Evolutionary conservation across 1,284 basidiomycete species (phyloP).

Genomic region (Leccinum brunneo-olivaceum): DNA sequence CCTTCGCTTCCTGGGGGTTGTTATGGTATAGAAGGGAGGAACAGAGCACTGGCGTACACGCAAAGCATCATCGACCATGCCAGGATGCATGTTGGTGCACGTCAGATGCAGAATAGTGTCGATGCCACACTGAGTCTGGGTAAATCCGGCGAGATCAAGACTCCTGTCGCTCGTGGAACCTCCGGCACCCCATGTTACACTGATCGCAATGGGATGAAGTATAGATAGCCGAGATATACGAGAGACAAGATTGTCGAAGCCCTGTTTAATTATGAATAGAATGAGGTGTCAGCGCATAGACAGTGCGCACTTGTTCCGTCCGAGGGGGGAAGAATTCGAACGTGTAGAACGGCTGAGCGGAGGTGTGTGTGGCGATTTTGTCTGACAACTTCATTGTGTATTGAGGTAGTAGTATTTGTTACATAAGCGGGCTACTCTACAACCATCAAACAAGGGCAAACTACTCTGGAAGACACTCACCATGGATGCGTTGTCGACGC

Average conservation of each 20-base stretch:
- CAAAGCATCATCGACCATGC: constrained; percentile 80
- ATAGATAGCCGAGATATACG: constrained; percentile 71
- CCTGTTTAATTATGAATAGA: constrained; percentile 39
- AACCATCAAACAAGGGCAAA: constrained; percentile 22
- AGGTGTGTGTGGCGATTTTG: constrained; percentile 45
- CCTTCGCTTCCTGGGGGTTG: constrained; percentile 67
- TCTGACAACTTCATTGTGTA: constrained; percentile 61
- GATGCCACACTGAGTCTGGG: constrained; percentile 63
- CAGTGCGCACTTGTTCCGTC: constrained; percentile 63
- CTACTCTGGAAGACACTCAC: background rate
- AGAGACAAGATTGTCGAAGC: constrained; percentile 79
- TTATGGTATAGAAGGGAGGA: background rate
- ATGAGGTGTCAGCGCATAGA: constrained; percentile 2
- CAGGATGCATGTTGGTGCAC: constrained; percentile 94
- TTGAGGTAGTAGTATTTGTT: background rate
- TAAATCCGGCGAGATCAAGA: constrained; percentile 76
- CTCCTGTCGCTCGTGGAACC: constrained; percentile 86
- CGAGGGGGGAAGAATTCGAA: constrained; percentile 96
- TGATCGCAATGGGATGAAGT: constrained; percentile 73
- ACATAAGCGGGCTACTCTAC: constrained; percentile 5
- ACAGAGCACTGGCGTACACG: constrained; percentile 43
- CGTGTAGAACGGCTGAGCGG: constrained; percentile 66
- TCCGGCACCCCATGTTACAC: constrained; percentile 96
- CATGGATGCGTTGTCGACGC: constrained; percentile 52
- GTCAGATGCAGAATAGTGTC: constrained; percentile 93